phyloP scores from a whole-genome alignment of 306 rosid species.

The Rubus idaeus region DNA sequence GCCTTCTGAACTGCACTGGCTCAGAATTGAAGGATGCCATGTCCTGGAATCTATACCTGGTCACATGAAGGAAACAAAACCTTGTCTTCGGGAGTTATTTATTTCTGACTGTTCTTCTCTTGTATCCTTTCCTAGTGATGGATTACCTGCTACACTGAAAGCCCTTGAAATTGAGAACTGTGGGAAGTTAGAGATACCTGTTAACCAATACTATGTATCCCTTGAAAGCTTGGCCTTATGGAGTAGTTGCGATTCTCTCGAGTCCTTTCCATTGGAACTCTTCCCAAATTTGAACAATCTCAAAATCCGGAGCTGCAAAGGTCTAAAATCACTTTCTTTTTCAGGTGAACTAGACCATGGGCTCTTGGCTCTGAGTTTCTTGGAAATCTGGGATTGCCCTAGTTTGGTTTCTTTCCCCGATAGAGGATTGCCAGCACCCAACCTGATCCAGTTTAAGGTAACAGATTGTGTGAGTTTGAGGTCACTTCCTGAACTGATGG shows the following conservation, averaged over 20 bases:
- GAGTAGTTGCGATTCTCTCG: background rate
- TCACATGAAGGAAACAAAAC: background rate
- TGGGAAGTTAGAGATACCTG: background rate
- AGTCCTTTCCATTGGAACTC: background rate
- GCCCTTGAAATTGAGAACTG: background rate
- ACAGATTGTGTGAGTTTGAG: constrained; percentile 33
- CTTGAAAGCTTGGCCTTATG: background rate
- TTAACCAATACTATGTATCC: background rate
- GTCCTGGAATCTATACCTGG: background rate
- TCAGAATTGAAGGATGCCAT: background rate
- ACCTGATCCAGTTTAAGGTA: constrained; percentile 29
- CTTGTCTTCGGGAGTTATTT: background rate
- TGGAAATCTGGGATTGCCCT: constrained; percentile 37
- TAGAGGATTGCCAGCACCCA: constrained; percentile 35
- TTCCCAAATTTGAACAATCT: background rate
- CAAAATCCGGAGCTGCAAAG: background rate
- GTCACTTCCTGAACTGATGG: constrained; percentile 39
- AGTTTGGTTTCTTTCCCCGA: constrained; percentile 32
- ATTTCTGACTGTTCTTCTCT: background rate
- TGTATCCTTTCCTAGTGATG: background rate
- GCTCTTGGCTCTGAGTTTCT: constrained; percentile 21
- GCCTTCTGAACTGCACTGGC: background rate
- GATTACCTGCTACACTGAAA: background rate
- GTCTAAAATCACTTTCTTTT: constrained; percentile 29
- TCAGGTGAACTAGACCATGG: constrained; percentile 19